Percentiles rank a stretch among this genome's conserved stretches.
phyloP scores from a whole-genome alignment of 2,329 filamentous ascomycete species.

The Xylaria sp. region DNA sequence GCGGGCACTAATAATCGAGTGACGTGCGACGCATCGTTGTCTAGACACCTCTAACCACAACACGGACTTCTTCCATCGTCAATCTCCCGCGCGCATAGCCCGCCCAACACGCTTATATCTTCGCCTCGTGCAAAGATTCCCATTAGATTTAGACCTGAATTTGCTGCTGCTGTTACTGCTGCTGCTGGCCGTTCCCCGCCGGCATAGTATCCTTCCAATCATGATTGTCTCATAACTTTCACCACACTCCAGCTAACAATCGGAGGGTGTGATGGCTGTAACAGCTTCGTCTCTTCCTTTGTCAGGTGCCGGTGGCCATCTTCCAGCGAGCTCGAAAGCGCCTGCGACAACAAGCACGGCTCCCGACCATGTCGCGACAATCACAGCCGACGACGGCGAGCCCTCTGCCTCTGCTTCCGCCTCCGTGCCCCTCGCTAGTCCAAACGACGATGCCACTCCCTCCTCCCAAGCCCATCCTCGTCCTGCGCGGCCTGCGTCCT shows the following conservation, averaged over 20 bases:
- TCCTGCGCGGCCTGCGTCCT: conserved; percentile 48
- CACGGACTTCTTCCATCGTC: conserved; percentile 4
- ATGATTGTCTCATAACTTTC: conserved; percentile 32
- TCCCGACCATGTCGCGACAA: conserved; percentile 41
- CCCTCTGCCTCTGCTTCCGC: conserved; percentile 11
- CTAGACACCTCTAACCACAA: conserved; percentile 2
- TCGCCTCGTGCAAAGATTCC: not conserved
- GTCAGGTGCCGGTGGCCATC: conserved; percentile 39
- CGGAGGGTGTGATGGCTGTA: conserved; percentile 45
- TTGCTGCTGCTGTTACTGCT: not conserved
- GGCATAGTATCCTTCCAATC: conserved; percentile 20
- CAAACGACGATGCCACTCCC: conserved; percentile 42
- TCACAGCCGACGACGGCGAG: conserved; percentile 16
- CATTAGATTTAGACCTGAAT: not conserved
- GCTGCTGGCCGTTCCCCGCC: not conserved
- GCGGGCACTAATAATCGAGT: conserved; percentile 22
- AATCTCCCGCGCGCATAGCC: not conserved
- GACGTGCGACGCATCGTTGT: conserved; percentile 10
- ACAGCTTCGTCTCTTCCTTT: conserved; percentile 41
- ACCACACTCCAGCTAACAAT: conserved; percentile 28
- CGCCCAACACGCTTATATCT: no score
- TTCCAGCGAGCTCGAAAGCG: conserved; percentile 41
- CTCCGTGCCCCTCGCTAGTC: conserved; percentile 13
- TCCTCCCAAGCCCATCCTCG: conserved; percentile 48
- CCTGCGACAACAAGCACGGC: conserved; percentile 45